These are phyloP conservation scores for Nemania abortiva DNA, from an alignment of 2,329 filamentous ascomycete genomes.

Conservation along the genomic window DNA sequence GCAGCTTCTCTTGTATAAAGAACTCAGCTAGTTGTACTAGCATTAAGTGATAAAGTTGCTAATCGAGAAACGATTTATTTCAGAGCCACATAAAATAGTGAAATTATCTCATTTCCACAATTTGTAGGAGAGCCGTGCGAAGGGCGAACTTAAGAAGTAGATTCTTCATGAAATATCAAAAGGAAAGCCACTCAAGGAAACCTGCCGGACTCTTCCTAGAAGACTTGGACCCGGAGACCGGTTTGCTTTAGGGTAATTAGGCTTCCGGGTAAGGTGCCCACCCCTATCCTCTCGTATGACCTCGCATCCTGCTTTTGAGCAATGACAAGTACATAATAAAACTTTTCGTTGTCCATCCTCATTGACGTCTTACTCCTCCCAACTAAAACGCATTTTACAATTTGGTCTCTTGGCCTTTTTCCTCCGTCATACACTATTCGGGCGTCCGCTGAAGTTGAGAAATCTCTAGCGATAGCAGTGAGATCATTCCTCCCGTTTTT, in stretches of 20 bases:
- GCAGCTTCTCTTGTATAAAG: no score
- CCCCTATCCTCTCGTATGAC: slow-evolving; percentile 33
- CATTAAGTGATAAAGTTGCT: no score
- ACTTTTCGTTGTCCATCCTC: neutral
- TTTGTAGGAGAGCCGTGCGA: no score
- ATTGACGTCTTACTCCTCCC: slow-evolving; percentile 14
- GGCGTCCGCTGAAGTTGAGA: slow-evolving; percentile 16
- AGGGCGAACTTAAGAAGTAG: no score
- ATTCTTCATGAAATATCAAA: no score
- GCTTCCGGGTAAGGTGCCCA: slow-evolving; percentile 24
- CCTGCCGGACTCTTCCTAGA: neutral
- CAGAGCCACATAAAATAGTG: no score
- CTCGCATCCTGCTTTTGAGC: neutral
- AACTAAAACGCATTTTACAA: slow-evolving; percentile 29
- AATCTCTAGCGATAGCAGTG: slow-evolving; percentile 21
- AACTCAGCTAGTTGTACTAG: no score
- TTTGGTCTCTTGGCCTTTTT: neutral
- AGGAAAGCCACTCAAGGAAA: neutral
- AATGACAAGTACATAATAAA: slow-evolving; percentile 33
- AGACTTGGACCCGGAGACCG: slow-evolving; percentile 4
- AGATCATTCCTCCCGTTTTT: slow-evolving; percentile 19
- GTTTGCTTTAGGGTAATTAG: slow-evolving; percentile 11
- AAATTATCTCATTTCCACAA: no score
- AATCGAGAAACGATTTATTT: no score
- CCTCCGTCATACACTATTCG: slow-evolving; percentile 25